Evolutionary conservation across 2,329 filamentous ascomycete species (phyloP), one percentile per base, ranked within the genome.

Genomic region (Hypoxylon sp.): DNA sequence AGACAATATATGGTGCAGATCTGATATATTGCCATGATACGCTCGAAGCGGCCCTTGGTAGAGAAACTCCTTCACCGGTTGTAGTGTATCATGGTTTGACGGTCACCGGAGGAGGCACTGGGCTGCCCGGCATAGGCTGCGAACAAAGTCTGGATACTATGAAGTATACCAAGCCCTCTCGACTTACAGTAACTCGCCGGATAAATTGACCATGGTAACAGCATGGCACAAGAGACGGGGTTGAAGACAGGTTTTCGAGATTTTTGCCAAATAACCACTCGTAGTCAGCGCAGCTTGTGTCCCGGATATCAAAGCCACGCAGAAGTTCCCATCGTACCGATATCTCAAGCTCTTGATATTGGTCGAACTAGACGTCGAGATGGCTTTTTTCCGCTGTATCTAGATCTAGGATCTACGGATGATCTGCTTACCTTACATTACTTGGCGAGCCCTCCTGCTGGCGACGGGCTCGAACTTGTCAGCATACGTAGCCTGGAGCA

Each of bases 21-120:
- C 15, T 57, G 55, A 54, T 55, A 37, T 37, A 54, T 57, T 55
- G 32, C 34, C 50, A 61, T 57, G 28, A 17, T 15, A 20, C 43
- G 41, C 19, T 41, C 17, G 13, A 30, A 22, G 26, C 20, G 24
- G 17, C 6, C 28, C 17, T 37, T 11, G 10, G 24, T 43, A 26
- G 11, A 13, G 44, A 22, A 22, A 5, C 24, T 50, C 15, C 17
- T 24, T 49, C 44, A 47, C 50, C 46, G 51, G 49, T 11, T 20
- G 17, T 7, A 10, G 17, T 19, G 17, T 30, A 28, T 37, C 4
- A 8, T 20, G 17, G 7, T 26, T 56, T 26, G 20, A 44, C 13
- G 26, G 15, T 17, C 20, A 20, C 13, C 15, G 34, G 13, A 44
- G 17, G 3, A 51, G 30, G 32, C n/a, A n/a, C n/a, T n/a, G 20